Percentiles rank a stretch among this genome's conserved stretches.
Conservation (phyloP, 441 rosid genomes). For the Pelargonium cotyledonis region DNA sequence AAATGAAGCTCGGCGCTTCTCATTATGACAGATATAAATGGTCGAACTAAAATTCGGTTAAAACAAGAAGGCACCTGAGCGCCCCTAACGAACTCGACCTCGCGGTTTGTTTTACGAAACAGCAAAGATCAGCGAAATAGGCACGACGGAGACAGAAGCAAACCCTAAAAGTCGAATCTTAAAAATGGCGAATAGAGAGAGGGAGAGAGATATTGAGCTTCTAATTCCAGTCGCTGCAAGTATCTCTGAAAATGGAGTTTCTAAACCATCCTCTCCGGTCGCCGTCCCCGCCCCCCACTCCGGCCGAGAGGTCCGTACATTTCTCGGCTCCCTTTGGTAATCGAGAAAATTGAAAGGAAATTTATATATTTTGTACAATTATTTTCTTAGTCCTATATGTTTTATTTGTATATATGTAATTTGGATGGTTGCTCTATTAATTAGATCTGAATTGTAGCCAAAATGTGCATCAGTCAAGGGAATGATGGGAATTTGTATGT, state of each 20-base stretch:
- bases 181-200: background rate
- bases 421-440: background rate
- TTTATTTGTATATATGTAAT: background rate
- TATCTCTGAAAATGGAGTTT: background rate
- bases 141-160: background rate
- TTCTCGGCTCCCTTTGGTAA: background rate
- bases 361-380: too few species aligned
- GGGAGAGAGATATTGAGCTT: conserved; percentile 6
- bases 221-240: background rate
- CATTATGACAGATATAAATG: background rate
- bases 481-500: background rate
- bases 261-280: conserved; percentile 5
- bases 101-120: background rate
- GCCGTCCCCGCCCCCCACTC: background rate
- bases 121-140: background rate
- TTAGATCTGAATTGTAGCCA: background rate
- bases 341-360: background rate
- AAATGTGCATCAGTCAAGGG: background rate
- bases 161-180: background rate
- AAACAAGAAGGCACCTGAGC: background rate
- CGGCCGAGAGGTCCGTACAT: conserved; percentile 8
- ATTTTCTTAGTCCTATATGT: too few species aligned
- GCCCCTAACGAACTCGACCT: background rate
- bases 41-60: background rate
- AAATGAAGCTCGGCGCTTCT: too few species aligned